phyloP scores from a whole-genome alignment of 2,329 filamentous ascomycete genomes.

The Sarocladiaceae sp. region DNA sequence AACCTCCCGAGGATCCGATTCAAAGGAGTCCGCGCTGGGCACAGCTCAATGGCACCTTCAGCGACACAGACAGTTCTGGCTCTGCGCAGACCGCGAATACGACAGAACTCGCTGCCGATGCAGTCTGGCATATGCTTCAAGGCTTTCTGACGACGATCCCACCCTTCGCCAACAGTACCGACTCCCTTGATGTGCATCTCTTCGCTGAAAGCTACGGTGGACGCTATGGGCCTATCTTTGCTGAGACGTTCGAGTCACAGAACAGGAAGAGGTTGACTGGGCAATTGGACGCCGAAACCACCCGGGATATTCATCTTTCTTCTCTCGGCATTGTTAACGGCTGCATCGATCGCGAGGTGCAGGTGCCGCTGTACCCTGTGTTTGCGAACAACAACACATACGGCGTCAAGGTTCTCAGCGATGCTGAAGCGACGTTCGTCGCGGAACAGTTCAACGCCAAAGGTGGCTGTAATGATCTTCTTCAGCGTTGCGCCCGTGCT shows the following conservation, averaged over 20 bases:
- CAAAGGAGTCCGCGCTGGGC: conserved; percentile 23
- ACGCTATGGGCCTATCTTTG: conserved; percentile 55
- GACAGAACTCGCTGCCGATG: conserved; percentile 21
- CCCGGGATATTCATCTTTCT: conserved; percentile 39
- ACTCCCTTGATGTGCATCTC: conserved; percentile 54
- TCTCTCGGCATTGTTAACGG: conserved; percentile 55
- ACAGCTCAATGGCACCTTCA: conserved; percentile 49
- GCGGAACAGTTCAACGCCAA: conserved; percentile 17
- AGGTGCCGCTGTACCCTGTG: conserved; percentile 27
- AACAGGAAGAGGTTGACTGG: conserved; percentile 47
- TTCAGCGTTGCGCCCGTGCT: conserved; percentile 17
- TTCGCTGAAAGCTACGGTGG: conserved; percentile 65
- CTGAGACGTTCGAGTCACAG: conserved; percentile 50
- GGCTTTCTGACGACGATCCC: conserved; percentile 62
- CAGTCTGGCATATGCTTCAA: conserved; percentile 53
- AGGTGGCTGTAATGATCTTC: conserved; percentile 14
- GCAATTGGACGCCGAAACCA: conserved; percentile 22
- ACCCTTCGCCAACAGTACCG: conserved; percentile 8
- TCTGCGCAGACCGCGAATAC: conserved; percentile 24
- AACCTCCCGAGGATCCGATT: conserved; percentile 16
- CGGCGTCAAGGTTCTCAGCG: conserved; percentile 25
- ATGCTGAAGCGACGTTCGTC: conserved; percentile 23
- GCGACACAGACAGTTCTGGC: conserved; percentile 10
- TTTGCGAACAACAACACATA: conserved; percentile 30
- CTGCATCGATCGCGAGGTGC: conserved; percentile 42